Evolutionary conservation across 2,329 filamentous ascomycete species (phyloP).

Genomic region (Trichoderma pleuroti): DNA sequence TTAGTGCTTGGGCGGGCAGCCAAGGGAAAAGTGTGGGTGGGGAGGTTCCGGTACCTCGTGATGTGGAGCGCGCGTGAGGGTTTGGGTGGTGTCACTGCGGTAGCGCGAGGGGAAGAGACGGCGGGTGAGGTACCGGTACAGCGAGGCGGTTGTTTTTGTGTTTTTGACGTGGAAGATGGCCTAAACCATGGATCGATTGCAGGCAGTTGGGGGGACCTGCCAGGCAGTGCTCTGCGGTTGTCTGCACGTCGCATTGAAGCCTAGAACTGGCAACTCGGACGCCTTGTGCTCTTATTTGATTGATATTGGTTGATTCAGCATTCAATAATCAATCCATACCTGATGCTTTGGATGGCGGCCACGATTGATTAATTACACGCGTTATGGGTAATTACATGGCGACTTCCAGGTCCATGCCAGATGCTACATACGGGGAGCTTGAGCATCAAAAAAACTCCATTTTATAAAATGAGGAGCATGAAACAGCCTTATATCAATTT

Average conservation of each 20-base stretch:
- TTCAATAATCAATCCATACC: neutral
- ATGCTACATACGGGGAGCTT: neutral
- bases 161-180: neutral
- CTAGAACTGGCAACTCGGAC: neutral
- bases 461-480: conserved; percentile 10
- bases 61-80: conserved; percentile 9
- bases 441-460: conserved; percentile 1
- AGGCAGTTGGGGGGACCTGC: neutral
- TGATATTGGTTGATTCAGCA: neutral
- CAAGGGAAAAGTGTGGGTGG: conserved; percentile 7
- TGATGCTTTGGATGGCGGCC: neutral
- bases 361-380: neutral
- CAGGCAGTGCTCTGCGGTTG: neutral
- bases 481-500: conserved; percentile 13
- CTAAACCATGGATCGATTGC: neutral
- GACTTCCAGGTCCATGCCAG: conserved; percentile 1
- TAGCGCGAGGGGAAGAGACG: neutral
- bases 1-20: conserved; percentile 5
- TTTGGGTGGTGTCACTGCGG: neutral
- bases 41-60: conserved; percentile 18
- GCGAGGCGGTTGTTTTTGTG: neutral
- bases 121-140: conserved; percentile 12
- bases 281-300: neutral
- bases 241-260: neutral
- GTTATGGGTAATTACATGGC: neutral